Evolutionary conservation across 176 grass and related monocot species (phyloP).

Genomic region (Neostapfia colusana): DNA sequence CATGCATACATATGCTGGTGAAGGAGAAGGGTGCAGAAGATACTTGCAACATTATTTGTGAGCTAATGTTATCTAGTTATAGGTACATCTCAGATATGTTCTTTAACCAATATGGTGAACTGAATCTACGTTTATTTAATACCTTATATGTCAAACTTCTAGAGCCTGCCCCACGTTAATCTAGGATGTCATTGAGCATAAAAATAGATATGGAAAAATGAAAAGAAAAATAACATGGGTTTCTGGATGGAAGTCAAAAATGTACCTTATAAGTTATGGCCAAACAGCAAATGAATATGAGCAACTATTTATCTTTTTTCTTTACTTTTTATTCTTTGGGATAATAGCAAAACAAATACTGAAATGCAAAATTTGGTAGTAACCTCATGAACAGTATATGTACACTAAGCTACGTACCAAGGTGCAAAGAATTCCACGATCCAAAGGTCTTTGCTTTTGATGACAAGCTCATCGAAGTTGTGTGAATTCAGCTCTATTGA

Average conservation of each 20-base stretch:
- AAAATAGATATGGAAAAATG: neutral
- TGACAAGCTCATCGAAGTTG: slow-evolving; percentile 88
- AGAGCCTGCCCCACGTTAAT: neutral
- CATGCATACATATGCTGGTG: neutral
- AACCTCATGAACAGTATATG: slow-evolving; percentile 10
- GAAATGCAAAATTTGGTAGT: slow-evolving; percentile 13
- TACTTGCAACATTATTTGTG: neutral
- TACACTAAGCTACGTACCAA: slow-evolving; percentile 61
- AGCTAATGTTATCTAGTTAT: neutral
- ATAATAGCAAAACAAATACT: neutral
- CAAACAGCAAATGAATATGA: neutral
- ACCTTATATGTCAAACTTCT: slow-evolving; percentile 9
- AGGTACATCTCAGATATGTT: neutral
- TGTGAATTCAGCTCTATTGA: slow-evolving; percentile 76
- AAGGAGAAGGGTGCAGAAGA: neutral
- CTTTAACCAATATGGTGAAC: neutral
- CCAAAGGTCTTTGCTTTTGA: slow-evolving; percentile 95
- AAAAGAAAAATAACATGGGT: neutral
- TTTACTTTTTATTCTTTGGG: neutral
- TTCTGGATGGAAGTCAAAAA: neutral
- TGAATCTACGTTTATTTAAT: neutral
- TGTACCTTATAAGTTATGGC: neutral
- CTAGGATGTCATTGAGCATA: slow-evolving; percentile 16
- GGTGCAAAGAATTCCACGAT: slow-evolving; percentile 99
- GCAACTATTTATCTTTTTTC: neutral